Evolutionary conservation across 495 filamentous ascomycete species (phyloP), one percentile per base, ranked within the genome.

Genomic region (Podospora bellae-mahoneyi): DNA sequence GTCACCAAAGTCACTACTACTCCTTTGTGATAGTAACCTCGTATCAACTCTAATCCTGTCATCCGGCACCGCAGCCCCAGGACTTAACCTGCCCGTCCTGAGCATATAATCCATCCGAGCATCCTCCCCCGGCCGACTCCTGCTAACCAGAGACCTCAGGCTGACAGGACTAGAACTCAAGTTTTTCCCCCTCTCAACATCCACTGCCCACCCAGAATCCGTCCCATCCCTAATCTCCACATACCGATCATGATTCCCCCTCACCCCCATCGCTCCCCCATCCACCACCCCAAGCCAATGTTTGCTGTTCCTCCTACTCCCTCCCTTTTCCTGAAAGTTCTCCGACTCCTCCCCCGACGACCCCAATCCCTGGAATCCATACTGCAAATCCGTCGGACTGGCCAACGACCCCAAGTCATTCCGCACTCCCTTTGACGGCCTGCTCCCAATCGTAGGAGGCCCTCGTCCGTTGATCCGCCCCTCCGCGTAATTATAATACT

Each of bases 391-490:
- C 60, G 53, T 53, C 53, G 15, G 19, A 60, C 44, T 64, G 32
- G n/a, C 57, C 66, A 58, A 58, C 23, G 28, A 18, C 39, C 39
- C 39, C 15, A 48, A 10, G 13, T 48, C 39, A 48, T 48, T 48
- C 39, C 39, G 39, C 39, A 48, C 39, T 58, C 64, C 10, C 56
- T 72, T 74, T 5, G 44, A 64, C 34, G 71, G 69, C 55, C 63
- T 30, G 2, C 67, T 69, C 0, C 74, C 74, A 27, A 76, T 76
- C 1, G 74, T 76, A 1, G 74, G 74, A 34, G 74, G 74, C 26
- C 30, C 0, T 66, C 66, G 6, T 61, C 55, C 63, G 6, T 28
- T 48, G 2, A 48, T 54, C 54, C 15, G 27, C 54, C 56, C 56
- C 19, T 59, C 19, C 7, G 26, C 56, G 3, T 59, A 20, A 59